Percentiles rank a stretch among this genome's conserved stretches.
Conservation (phyloP, 805 yeast species). For the Tetrapisispora namnaoensis region DNA sequence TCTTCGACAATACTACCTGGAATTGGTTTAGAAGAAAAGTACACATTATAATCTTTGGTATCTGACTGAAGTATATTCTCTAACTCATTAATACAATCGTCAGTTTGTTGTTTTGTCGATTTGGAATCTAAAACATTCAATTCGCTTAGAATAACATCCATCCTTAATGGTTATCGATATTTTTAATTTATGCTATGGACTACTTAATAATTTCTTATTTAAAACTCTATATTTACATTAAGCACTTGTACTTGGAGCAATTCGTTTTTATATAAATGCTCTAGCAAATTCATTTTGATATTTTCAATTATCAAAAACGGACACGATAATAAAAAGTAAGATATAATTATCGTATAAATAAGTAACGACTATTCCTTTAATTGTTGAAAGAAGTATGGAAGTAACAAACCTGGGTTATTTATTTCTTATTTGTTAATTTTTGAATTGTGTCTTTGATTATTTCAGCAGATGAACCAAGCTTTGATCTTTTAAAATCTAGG, state of each 20-base stretch:
- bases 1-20: slow-evolving; percentile 43
- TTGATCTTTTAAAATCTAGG: slow-evolving; percentile 14
- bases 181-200: neutral
- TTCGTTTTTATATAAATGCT: neutral
- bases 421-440: slow-evolving; percentile 6
- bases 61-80: slow-evolving; percentile 38
- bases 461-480: slow-evolving; percentile 18
- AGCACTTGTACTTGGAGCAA: neutral
- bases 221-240: neutral
- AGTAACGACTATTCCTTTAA: neutral
- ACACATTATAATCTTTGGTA: slow-evolving; percentile 35
- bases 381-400: too few relatives aligned
- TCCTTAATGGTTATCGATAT: neutral
- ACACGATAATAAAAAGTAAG: neutral
- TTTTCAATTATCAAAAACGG: neutral
- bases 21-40: slow-evolving; percentile 33
- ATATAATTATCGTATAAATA: too few relatives aligned
- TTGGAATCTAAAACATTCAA: slow-evolving; percentile 23
- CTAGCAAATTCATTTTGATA: neutral
- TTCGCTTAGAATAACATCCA: slow-evolving; percentile 31
- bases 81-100: slow-evolving; percentile 29
- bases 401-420: neutral
- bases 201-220: neutral
- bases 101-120: slow-evolving; percentile 18
- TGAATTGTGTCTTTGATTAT: slow-evolving; percentile 23